Conservation (phyloP, 2,329 filamentous ascomycete genomes). For the Talaromyces funiculosus region DNA sequence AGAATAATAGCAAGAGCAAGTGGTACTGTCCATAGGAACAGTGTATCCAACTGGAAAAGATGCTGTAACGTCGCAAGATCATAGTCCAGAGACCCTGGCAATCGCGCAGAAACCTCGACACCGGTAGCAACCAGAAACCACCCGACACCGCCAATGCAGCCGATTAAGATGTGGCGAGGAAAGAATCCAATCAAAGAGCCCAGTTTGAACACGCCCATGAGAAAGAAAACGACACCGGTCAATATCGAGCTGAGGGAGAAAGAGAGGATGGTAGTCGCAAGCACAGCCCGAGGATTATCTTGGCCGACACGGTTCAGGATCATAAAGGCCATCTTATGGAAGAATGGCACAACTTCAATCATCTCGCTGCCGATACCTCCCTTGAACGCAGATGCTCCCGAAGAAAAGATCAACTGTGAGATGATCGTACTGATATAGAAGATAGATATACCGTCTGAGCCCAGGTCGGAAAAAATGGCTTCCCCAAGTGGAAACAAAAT, state of each 20-base stretch:
- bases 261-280: conserved; percentile 88
- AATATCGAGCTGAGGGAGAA: conserved; percentile 87
- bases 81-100: conserved; percentile 81
- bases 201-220: conserved; percentile 79
- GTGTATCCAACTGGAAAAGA: conserved; percentile 66
- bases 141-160: conserved; percentile 94
- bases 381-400: conserved; percentile 76
- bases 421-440: conserved; percentile 98
- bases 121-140: conserved; percentile 91
- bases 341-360: conserved; percentile 98
- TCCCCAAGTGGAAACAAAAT: conserved; percentile 90
- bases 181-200: conserved; percentile 96
- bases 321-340: conserved; percentile 94
- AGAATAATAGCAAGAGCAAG: conserved; percentile 69
- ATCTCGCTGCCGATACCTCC: conserved; percentile 93
- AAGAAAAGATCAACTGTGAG: conserved; percentile 83
- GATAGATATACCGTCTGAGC: conserved; percentile 92
- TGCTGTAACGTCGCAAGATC: conserved; percentile 68
- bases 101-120: conserved; percentile 83
- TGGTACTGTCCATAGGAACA: conserved; percentile 78
- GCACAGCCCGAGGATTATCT: conserved; percentile 74
- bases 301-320: conserved; percentile 75
- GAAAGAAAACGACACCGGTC: conserved; percentile 85
- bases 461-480: conserved; percentile 76
- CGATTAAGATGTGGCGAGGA: conserved; percentile 89